Base-by-base conservation (phyloP, 2,329 filamentous ascomycete genomes). In the Calonectria honghensis region DNA sequence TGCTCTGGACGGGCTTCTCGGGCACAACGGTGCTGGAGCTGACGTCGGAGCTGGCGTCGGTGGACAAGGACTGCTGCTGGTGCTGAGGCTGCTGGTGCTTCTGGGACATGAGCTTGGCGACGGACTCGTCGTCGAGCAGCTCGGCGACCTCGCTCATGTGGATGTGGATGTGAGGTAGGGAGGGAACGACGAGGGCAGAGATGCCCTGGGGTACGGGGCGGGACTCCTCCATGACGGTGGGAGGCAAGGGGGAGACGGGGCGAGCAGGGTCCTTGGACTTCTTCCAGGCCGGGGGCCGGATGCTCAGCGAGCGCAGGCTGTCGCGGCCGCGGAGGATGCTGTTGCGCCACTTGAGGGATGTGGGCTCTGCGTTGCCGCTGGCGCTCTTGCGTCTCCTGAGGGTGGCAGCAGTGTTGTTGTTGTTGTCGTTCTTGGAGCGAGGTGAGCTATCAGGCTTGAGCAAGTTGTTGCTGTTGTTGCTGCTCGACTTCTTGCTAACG, bases 231-330 rank as follows among this genome's bases (percentile, higher is more conserved):
- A 29, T 10, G 32, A 35, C 32, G 10, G 32, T 16, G 7, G 63
- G 13, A 31, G 66, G 11, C 24, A 52, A 24, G 27, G 54, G 71
- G 3, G 71, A 65, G 20, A 27, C 70, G 29, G 31, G n/a, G 18
- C 45, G 68, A 66, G 76, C 11, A 29, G 69, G 75, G 20, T 78
- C 78, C 61, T 78, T 82, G n/a, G 76, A 75, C 18, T 80, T 79
- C 32, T 80, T 78, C 82, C 83, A 83, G 29, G 76, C 78, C n/a
- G 79, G 68, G 0, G 81, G 76, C 66, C 78, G 81, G 67, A 78
- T 67, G 66, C 79, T 78, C 1, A 84, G 71, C 32, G 78, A 79
- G 1, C 78, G 76, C 68, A 82, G 72, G 39, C 80, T 81, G 20
- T 81, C 78, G 4, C 73, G 65, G 11, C 70, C 73, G 14, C 78